Percentiles rank a stretch among this genome's conserved stretches.
Evolutionary conservation across 140 eudicot species (phyloP).

Genomic region (Stevia rebaudiana): DNA sequence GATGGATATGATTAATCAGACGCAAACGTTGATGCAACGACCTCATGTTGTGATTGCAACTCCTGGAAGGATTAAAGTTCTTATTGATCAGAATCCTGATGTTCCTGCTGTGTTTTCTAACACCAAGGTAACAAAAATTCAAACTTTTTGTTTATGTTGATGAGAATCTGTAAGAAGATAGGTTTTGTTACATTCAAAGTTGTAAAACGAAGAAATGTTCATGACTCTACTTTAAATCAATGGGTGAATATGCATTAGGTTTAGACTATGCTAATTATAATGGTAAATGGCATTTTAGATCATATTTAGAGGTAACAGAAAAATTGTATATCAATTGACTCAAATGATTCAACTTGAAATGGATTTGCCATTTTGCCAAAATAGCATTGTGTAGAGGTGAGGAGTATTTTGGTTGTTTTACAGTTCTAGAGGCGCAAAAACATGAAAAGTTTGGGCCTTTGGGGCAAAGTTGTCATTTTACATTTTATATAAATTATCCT

Average conservation of each 20-base stretch:
- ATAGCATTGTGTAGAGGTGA: too few species aligned
- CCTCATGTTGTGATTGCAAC: conserved; percentile 88
- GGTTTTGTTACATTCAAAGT: neutral
- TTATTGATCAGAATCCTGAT: conserved; percentile 76
- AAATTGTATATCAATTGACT: neutral
- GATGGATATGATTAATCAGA: conserved; percentile 69
- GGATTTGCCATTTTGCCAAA: too few species aligned
- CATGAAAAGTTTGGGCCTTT: neutral
- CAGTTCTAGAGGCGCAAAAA: neutral
- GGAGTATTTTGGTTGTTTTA: neutral
- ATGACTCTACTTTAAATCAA: neutral
- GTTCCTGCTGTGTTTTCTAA: conserved; percentile 62
- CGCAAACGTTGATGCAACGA: conserved; percentile 51
- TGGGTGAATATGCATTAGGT: neutral
- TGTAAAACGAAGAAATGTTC: neutral
- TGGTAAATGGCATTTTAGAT: neutral
- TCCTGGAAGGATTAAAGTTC: conserved; percentile 76
- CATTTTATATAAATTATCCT: neutral
- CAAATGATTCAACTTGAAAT: neutral
- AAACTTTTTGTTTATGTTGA: neutral
- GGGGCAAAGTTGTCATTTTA: neutral
- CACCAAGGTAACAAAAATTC: conserved; percentile 48
- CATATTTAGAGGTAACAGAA: neutral
- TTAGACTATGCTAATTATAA: neutral
- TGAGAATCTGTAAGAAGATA: neutral